These are phyloP conservation scores for Blastocystis sp. DNA, from an alignment of 352 stramenopile species.

Conservation along the genomic window DNA sequence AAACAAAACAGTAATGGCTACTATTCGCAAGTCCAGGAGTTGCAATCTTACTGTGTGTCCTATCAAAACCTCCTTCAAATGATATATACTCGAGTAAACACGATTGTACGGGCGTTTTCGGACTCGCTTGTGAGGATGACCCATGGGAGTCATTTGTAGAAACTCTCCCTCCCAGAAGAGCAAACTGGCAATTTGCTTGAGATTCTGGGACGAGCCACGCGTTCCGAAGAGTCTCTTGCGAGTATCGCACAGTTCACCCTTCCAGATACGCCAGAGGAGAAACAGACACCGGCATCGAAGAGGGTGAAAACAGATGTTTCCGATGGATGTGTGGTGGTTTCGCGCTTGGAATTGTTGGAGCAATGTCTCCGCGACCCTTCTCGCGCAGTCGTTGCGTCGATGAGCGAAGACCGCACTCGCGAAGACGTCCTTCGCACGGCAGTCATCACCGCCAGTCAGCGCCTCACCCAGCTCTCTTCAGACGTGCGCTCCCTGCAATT, in stretches of 20 bases:
- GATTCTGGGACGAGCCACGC: neutral
- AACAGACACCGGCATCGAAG: neutral
- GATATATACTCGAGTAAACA: constrained; percentile 23
- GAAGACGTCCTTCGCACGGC: neutral
- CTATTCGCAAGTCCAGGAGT: neutral
- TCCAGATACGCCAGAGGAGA: neutral
- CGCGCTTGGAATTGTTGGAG: neutral
- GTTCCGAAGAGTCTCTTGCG: neutral
- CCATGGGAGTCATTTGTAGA: neutral
- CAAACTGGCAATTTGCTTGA: neutral
- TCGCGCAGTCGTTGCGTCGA: neutral
- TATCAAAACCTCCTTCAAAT: constrained; percentile 44
- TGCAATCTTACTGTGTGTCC: neutral
- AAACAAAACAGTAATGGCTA: neutral
- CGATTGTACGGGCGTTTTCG: neutral
- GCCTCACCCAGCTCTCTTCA: neutral
- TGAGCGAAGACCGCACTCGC: neutral
- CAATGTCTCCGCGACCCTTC: neutral
- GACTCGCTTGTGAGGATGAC: neutral
- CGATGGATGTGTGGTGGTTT: neutral
- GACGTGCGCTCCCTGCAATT: neutral
- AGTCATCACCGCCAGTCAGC: neutral
- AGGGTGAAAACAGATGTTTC: neutral
- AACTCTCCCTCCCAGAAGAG: too few species aligned
- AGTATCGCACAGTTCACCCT: neutral